Evolutionary conservation across 73 alveolate genomes (phyloP), one percentile per base, ranked within the genome.

Genomic region (Urostyla sp.): DNA sequence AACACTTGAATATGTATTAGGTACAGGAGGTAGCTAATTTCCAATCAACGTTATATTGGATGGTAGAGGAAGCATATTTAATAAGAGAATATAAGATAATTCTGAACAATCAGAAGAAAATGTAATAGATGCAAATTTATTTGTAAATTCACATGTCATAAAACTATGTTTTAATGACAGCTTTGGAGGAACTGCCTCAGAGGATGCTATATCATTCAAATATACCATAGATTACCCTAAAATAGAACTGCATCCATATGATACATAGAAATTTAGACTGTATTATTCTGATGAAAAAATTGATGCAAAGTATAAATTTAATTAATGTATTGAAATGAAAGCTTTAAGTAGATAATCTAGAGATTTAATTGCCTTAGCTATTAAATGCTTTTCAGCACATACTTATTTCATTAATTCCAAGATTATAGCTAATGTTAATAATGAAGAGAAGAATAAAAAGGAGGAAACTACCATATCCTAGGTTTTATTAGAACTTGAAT

Each of bases 141-240:
- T 28, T 46, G 83, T 69, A 7, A 69, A 45, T 69, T 46, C 83
- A 15, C 67, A 45, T 53, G 83, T 69, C 56, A 69, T 69, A 23
- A 69, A 69, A 34, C 40, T 69, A 5, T 69, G 83, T 69, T 69
- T 69, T 34, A 16, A 2, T 11, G 83, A 69, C 49, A 27, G 57
- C 8, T 69, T 46, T 49, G 83, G 83, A 20, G 83, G 83, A 21
- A 69, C 83, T 48, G 83, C 83, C 52, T 13, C 44, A 30, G 83
- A 83, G 27, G 83, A 83, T 37, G 84, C 84, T 0, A 72, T 67
- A 0, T 52, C 80, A 10, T 45, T 59, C 37, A 83, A 83, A 51
- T 85, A 85, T 50, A 85, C 93, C 1, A 85, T 85, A 15, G 93
- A 85, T 31, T 75, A 76, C 45, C 93, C 93, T 0, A 77, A 80